Evolutionary conservation across 2,329 filamentous ascomycete species (phyloP).

Genomic region (Apiospora hydei): DNA sequence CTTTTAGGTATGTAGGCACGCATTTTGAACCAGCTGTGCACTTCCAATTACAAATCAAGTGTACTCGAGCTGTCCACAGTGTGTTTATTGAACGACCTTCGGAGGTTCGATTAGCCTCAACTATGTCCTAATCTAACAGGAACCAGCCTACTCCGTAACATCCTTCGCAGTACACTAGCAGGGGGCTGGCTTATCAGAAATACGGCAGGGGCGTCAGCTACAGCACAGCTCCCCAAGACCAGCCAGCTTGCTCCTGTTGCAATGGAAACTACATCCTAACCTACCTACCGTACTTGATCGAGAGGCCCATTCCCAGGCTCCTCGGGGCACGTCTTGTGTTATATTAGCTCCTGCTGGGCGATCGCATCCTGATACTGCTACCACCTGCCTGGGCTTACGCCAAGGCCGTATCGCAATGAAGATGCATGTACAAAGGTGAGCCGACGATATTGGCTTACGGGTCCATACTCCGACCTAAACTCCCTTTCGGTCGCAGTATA

Average conservation of each 20-base stretch:
- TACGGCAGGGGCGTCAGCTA: neutral
- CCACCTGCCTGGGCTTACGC: neutral
- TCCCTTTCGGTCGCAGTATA: constrained; percentile 9
- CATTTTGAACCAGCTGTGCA: neutral
- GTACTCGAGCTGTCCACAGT: neutral
- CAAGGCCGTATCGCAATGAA: constrained; percentile 15
- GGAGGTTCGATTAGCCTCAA: constrained; percentile 5
- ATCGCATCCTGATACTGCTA: constrained; percentile 1
- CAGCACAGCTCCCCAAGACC: neutral
- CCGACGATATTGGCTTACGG: constrained; percentile 11
- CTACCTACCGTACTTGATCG: neutral
- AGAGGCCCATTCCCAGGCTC: neutral
- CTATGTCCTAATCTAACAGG: neutral
- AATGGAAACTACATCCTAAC: neutral
- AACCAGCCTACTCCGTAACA: neutral
- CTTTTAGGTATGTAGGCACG: neutral
- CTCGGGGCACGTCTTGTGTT: neutral
- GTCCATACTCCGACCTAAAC: constrained; percentile 4
- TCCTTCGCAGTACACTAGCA: neutral
- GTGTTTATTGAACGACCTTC: neutral
- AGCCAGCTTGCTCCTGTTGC: neutral
- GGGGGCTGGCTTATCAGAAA: constrained; percentile 6
- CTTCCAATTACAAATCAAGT: neutral
- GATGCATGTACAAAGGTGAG: constrained; percentile 9
- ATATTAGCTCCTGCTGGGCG: neutral